Conservation (phyloP, 2,329 filamentous ascomycete genomes). For the Calonectria honghensis region DNA sequence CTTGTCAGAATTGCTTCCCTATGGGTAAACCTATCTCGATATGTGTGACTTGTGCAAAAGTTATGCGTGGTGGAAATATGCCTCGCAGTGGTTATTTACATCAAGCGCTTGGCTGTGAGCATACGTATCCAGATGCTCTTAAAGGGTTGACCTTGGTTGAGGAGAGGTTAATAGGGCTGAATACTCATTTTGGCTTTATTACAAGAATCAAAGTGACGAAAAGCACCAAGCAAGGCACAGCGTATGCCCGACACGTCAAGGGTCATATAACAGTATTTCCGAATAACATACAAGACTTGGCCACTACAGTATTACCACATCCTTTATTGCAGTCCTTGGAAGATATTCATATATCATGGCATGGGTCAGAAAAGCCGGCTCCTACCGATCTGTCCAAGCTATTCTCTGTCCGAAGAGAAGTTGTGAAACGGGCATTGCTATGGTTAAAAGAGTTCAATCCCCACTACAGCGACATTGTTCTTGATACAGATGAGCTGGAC, state of each 20-base stretch:
- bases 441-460: conserved; percentile 37
- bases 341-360: conserved; percentile 34
- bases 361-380: conserved; percentile 28
- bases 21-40: neutral
- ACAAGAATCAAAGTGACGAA: too few relatives aligned
- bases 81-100: conserved; percentile 10
- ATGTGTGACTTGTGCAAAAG: conserved; percentile 2
- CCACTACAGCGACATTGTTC: conserved; percentile 23
- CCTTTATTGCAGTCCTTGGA: conserved; percentile 29
- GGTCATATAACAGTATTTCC: too few relatives aligned
- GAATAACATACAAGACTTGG: too few relatives aligned
- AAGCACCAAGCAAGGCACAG: too few relatives aligned
- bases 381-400: conserved; percentile 32
- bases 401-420: conserved; percentile 20
- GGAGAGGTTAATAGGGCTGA: too few relatives aligned
- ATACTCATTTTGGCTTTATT: too few relatives aligned
- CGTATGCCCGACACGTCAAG: too few relatives aligned
- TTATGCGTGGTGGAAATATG: conserved; percentile 16
- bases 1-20: conserved; percentile 12
- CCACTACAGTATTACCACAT: too few relatives aligned
- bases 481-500: conserved; percentile 29
- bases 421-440: conserved; percentile 13
- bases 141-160: too few relatives aligned
- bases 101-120: too few relatives aligned
- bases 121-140: too few relatives aligned